Base-by-base conservation (phyloP, 805 yeast genomes). In the Wickerhamomyces ciferrii region DNA sequence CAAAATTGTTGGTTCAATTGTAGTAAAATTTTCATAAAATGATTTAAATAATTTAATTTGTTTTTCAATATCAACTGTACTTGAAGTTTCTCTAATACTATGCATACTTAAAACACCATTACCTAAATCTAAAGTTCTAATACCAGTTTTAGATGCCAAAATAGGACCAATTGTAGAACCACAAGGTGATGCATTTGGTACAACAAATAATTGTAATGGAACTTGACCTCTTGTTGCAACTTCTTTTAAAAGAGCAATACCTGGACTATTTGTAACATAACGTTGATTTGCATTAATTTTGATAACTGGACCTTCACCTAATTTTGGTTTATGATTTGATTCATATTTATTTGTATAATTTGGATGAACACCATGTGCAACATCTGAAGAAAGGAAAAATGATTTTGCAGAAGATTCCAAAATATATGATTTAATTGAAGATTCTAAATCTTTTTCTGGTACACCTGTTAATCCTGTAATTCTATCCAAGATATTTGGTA, bases 91-190 rank as follows among this genome's bases (percentile, higher is more conserved):
- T 64, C 97, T 78, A 50, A 88, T 83, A 1, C 95, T 85, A 61
- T 91, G 98, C 98, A 91, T 91, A 48, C 94, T 83, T 56, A 91
- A 70, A 59, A 90, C 94, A 1, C 97, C 96, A 58, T 87, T 88
- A 48, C 98, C 98, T 44, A 91, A 67, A 65, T 91, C 98, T 50
- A 91, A 67, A 3, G 96, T 87, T 61, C 94, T 76, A 43, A 91
- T 76, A 44, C 98, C 98, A 35, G 90, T 74, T 54, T 85, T 85
- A 3, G 96, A 83, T 32, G 96, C 84, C 48, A 92, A 70, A 65
- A 91, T 87, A 19, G 98, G 98, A 1, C 98, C 99, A 59, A 92
- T 92, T 2, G 99, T 92, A 2, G 96, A 84, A 3, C 99, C 99
- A 67, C 98, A 92, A 3, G 97, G 88, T 2, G 95, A 82, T 60